phyloP scores from a whole-genome alignment of 352 stramenopile species.

The Stramenopiles sp. region DNA sequence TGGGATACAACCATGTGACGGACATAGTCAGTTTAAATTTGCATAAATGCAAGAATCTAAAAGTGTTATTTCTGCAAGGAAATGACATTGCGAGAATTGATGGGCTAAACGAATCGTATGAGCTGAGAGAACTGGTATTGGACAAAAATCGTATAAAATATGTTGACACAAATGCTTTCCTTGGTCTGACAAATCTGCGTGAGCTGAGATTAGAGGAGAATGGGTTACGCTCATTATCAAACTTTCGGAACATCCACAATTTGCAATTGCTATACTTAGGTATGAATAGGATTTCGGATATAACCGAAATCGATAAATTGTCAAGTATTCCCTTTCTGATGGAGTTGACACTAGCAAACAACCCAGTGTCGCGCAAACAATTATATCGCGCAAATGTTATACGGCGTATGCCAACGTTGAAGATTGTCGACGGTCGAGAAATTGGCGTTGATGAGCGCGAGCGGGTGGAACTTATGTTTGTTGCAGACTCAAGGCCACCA shows the following conservation, averaged over 20 bases:
- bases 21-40: constrained; percentile 45
- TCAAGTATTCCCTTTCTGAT: constrained; percentile 31
- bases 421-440: constrained; percentile 41
- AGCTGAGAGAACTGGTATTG: constrained; percentile 43
- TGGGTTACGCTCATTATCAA: constrained; percentile 39
- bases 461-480: constrained; percentile 40
- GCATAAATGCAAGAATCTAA: constrained; percentile 39
- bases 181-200: constrained; percentile 34
- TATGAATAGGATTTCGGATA: constrained; percentile 45
- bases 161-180: constrained; percentile 36
- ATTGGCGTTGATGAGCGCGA: constrained; percentile 49
- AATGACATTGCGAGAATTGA: constrained; percentile 48
- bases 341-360: constrained; percentile 41
- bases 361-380: constrained; percentile 51
- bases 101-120: constrained; percentile 37
- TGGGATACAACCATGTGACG: constrained; percentile 51
- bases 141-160: constrained; percentile 58
- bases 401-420: constrained; percentile 35
- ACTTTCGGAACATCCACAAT: constrained; percentile 40
- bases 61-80: constrained; percentile 46
- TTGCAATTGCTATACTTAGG: constrained; percentile 51
- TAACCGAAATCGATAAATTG: constrained; percentile 54
- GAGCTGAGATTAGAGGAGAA: constrained; percentile 52
- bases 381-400: constrained; percentile 47
- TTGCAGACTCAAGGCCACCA: background rate